These are phyloP conservation scores for Alopecurus myosuroides DNA, from an alignment of 176 grass and related monocot genomes.

Conservation along the genomic window DNA sequence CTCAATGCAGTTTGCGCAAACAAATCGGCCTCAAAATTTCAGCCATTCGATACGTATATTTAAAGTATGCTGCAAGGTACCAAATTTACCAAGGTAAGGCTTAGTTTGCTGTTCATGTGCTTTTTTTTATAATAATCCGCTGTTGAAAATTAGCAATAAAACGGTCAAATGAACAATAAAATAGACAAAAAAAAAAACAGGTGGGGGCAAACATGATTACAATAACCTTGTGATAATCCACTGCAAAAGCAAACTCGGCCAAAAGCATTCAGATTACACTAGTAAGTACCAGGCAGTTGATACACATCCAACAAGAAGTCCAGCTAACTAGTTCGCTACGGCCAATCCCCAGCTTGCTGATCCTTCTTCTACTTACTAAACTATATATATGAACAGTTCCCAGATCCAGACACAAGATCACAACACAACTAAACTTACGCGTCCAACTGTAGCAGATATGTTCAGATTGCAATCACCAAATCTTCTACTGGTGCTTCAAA, in stretches of 20 bases:
- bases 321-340: not conserved
- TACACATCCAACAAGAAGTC: not conserved
- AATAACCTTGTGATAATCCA: not conserved
- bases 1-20: not conserved
- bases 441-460: not conserved
- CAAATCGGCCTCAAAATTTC: not conserved
- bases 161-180: not conserved
- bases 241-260: not conserved
- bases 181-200: not conserved
- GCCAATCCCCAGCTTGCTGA: not conserved
- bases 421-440: not conserved
- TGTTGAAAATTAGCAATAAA: not conserved
- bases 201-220: not conserved
- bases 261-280: not conserved
- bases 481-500: not conserved
- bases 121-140: not conserved
- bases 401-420: not conserved
- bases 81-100: not conserved
- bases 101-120: not conserved
- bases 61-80: not conserved
- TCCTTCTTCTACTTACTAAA: not conserved
- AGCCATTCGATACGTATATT: not conserved
- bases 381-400: conserved; percentile 22
- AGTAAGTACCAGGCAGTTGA: not conserved
- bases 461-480: not conserved